Evolutionary conservation across 1,284 basidiomycete species (phyloP).

Genomic region (Irpex sp.): DNA sequence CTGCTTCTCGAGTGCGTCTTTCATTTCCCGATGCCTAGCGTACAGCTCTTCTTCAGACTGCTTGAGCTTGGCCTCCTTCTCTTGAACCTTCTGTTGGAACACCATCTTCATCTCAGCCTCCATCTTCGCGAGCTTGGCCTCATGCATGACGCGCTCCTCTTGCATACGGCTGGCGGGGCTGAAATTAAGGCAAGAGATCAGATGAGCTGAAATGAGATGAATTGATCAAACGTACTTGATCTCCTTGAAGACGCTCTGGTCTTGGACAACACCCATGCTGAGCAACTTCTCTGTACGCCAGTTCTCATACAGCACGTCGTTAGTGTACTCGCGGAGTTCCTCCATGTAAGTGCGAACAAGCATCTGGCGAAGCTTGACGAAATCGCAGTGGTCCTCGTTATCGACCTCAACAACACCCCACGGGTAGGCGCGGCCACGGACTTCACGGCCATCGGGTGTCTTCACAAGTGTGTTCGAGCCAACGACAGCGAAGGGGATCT

Average conservation of each 20-base stretch:
- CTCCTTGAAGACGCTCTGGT: conserved; percentile 96
- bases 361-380: conserved; percentile 98
- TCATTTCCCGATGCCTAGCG: conserved; percentile 97
- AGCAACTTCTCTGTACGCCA: conserved; percentile 94
- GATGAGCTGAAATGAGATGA: conserved; percentile 4
- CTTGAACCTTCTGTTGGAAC: conserved; percentile 98
- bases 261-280: conserved; percentile 95
- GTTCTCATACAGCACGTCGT: conserved; percentile 91
- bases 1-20: conserved; percentile 97
- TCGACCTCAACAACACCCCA: conserved; percentile 99
- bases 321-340: conserved; percentile 93
- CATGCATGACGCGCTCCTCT: conserved; percentile 90
- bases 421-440: conserved; percentile 90
- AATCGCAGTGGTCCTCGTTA: conserved; percentile 97
- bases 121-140: conserved; percentile 97
- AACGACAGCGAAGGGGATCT: conserved; percentile 96
- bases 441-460: conserved; percentile 83
- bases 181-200: conserved; percentile 15
- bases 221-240: conserved; percentile 73
- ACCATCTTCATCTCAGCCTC: conserved; percentile 99
- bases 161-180: conserved; percentile 94
- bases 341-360: conserved; percentile 98
- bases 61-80: conserved; percentile 97
- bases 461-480: conserved; percentile 83
- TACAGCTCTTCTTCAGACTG: conserved; percentile 98